Base-by-base conservation (phyloP, 306 rosid genomes). In the Glycine soja region DNA sequence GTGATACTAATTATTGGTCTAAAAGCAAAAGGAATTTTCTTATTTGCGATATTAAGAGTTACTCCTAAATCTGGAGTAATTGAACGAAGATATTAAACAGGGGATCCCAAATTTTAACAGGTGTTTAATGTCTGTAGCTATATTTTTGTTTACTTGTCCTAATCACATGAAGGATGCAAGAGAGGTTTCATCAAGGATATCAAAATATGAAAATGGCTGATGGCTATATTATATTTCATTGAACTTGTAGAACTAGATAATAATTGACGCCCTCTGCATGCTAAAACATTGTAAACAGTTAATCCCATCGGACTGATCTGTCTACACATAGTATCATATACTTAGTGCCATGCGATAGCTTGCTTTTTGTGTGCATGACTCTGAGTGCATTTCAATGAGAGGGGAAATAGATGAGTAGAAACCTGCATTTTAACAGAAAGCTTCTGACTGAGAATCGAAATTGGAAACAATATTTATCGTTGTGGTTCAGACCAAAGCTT, bases 1-100 rank as follows among this genome's bases (percentile, higher is more conserved):
- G 32, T 19, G 40, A 58, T 38, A 9, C 53, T 45, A 76, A n/a
- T 77, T 38, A 78, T 47, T 48, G 42, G 42, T 50, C 18, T 32
- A 47, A n/a, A 15, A 15, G 65, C 65, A 36, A 51, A 63, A 36
- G 14, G 24, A 50, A 3, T 52, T 47, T 70, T 77, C 74, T 38
- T 4, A 66, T 18, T 66, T 53, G 11, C 8, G 11, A 40, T 15
- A 5, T 3, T 45, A 15, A 47, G 3, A 63, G 62, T 76, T 64
- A 51, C 62, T 48, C 43, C n/a, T 18, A 10, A 9, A 13, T n/a
- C 7, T 40, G 5, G 46, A 43, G 47, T 34, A 34, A 34, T 36
- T 64, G 36, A 64, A 64, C 46, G 47, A 47, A 61, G 48, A 13
- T 65, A 36, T 36, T 64, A 7, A 65, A 63, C 12, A 36, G 47